Evolutionary conservation across 371 early-diverging fungal species (phyloP).

Genomic region (Entomophthora muscae): DNA sequence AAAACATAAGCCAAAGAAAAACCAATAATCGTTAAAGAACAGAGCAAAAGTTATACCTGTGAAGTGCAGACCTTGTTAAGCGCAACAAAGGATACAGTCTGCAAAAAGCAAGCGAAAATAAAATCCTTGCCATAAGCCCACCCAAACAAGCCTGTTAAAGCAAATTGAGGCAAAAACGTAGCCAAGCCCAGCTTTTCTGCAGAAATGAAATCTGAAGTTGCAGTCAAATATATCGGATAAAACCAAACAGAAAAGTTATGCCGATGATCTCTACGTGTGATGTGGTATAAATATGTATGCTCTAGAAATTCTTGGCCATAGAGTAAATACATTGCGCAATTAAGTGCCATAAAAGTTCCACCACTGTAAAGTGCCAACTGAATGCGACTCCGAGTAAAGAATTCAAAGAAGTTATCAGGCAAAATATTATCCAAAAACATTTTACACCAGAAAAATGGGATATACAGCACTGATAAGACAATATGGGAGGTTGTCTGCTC

Average conservation of each 20-base stretch:
- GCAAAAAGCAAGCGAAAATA: slow-evolving; percentile 70
- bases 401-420: background rate
- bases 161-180: slow-evolving; percentile 61
- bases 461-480: background rate
- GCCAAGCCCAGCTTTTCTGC: slow-evolving; percentile 15
- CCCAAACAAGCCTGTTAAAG: slow-evolving; percentile 35
- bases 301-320: slow-evolving; percentile 77
- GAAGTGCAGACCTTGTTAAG: slow-evolving; percentile 95
- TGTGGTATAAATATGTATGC: slow-evolving; percentile 85
- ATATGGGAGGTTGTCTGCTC: background rate
- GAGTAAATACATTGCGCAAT: background rate
- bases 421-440: background rate
- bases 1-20: slow-evolving; percentile 5
- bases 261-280: slow-evolving; percentile 88
- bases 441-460: background rate
- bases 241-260: slow-evolving; percentile 97
- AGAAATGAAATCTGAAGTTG: slow-evolving; percentile 13
- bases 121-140: slow-evolving; percentile 58
- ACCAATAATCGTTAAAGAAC: background rate
- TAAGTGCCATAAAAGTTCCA: background rate
- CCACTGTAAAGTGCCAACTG: background rate
- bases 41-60: slow-evolving; percentile 39
- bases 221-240: slow-evolving; percentile 72
- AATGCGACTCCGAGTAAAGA: slow-evolving; percentile 5
- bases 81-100: slow-evolving; percentile 89